Conservation (phyloP, 2,329 filamentous ascomycete genomes). For the Cadophora luteo-olivacea region DNA sequence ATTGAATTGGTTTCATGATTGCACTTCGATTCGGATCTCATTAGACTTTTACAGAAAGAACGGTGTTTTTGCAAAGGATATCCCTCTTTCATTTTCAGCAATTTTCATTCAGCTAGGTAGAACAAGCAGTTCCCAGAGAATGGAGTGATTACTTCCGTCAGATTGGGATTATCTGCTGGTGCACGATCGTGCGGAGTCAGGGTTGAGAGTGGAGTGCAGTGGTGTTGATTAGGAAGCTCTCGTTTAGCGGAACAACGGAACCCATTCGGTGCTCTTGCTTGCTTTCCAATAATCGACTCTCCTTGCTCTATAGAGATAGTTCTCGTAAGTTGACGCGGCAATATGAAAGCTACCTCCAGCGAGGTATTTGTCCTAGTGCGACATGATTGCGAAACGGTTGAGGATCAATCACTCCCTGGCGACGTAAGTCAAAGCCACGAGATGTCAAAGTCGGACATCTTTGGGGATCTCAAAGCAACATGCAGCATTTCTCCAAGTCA, state of each 20-base stretch:
- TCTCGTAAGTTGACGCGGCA: neutral
- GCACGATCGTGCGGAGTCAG: neutral
- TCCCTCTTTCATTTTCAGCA: neutral
- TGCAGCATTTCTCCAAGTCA: too few relatives aligned
- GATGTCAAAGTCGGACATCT: too few relatives aligned
- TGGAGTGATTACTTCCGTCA: neutral
- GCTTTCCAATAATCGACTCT: neutral
- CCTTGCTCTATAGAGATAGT: too few relatives aligned
- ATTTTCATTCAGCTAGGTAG: neutral
- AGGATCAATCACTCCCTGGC: too few relatives aligned
- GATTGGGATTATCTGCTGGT: neutral
- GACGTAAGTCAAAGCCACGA: too few relatives aligned
- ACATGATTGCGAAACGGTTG: too few relatives aligned
- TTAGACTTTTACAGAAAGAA: conserved; percentile 16
- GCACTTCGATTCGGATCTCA: conserved; percentile 9
- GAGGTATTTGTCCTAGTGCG: neutral
- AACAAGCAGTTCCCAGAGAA: neutral
- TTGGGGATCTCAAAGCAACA: too few relatives aligned
- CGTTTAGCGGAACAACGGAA: neutral
- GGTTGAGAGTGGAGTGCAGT: neutral
- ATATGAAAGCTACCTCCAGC: neutral
- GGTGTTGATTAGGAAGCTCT: neutral
- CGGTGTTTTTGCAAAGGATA: neutral
- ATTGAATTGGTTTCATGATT: neutral
- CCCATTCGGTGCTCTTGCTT: neutral